These are phyloP conservation scores for Saccharum officinarum DNA, from an alignment of 176 grass and related monocot genomes.

Conservation along the genomic window DNA sequence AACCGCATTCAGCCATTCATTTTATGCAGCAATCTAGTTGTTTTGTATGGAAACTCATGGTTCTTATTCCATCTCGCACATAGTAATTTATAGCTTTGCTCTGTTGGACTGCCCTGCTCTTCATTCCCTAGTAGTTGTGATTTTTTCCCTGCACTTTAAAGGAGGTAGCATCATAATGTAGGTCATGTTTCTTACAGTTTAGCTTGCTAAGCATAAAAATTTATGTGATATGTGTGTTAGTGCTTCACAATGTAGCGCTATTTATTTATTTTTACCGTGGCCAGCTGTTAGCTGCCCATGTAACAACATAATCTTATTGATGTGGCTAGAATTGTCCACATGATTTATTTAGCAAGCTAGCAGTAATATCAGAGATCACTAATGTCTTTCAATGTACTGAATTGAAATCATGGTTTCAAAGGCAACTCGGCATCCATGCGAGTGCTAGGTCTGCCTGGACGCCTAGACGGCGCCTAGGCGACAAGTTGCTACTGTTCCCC, in stretches of 20 bases:
- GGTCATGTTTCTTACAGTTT: not conserved
- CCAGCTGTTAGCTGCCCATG: not conserved
- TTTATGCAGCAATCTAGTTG: not conserved
- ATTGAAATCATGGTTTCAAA: not conserved
- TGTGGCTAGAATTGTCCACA: not conserved
- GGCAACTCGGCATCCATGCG: not conserved
- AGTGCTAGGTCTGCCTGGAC: not conserved
- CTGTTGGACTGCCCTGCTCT: slow-evolving; percentile 1
- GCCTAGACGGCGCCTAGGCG: too few relatives aligned
- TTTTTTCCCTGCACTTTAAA: slow-evolving; percentile 10
- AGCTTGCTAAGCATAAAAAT: not conserved
- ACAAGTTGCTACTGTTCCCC: too few relatives aligned
- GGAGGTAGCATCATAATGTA: not conserved
- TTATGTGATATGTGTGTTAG: not conserved
- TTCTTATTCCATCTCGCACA: not conserved
- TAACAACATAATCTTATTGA: not conserved
- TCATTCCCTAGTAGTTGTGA: slow-evolving; percentile 7
- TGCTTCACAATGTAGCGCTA: not conserved
- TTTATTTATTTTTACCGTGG: not conserved
- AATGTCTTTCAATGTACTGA: not conserved
- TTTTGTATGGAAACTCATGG: slow-evolving; percentile 12
- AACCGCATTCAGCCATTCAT: not conserved
- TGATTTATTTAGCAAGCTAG: not conserved
- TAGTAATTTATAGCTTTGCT: not conserved
- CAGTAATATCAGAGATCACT: not conserved